These are phyloP conservation scores for Epichloe sylvatica DNA, from an alignment of 2,329 filamentous ascomycete genomes.

Conservation along the genomic window DNA sequence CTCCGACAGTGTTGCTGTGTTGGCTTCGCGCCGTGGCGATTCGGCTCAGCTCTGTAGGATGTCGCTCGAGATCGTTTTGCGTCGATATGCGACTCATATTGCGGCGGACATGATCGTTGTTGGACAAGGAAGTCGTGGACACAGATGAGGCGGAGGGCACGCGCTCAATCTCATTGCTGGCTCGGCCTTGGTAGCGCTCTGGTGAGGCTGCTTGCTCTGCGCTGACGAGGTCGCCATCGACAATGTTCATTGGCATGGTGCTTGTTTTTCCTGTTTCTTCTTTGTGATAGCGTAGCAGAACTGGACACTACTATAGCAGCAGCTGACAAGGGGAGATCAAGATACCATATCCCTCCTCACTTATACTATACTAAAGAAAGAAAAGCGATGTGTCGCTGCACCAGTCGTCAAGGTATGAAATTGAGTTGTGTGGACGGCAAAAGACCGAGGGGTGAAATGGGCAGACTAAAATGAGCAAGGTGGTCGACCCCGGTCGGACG, in stretches of 20 bases:
- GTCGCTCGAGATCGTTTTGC: constrained; percentile 52
- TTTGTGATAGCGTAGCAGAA: background rate
- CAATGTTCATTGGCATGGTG: constrained; percentile 31
- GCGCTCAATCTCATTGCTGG: constrained; percentile 45
- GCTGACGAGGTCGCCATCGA: constrained; percentile 38
- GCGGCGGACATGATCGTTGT: constrained; percentile 20
- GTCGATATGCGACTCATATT: constrained; percentile 50
- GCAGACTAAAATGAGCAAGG: background rate
- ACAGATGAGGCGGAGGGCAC: constrained; percentile 39
- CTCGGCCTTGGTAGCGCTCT: constrained; percentile 22
- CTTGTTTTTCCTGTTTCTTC: background rate
- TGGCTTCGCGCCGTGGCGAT: constrained; percentile 60
- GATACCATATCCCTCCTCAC: too few relatives aligned
- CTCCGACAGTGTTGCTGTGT: constrained; percentile 59
- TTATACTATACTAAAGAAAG: background rate
- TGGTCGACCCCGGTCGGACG: background rate
- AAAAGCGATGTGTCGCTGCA: too few relatives aligned
- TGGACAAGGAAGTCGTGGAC: constrained; percentile 34
- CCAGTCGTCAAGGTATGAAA: too few relatives aligned
- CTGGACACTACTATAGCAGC: too few relatives aligned
- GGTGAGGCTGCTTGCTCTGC: constrained; percentile 43
- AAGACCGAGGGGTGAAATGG: background rate
- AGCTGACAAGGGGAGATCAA: too few relatives aligned
- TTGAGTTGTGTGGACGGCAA: background rate
- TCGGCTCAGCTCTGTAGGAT: constrained; percentile 54